phyloP scores from a whole-genome alignment of 805 yeast species.

The Spathaspora sp. region DNA sequence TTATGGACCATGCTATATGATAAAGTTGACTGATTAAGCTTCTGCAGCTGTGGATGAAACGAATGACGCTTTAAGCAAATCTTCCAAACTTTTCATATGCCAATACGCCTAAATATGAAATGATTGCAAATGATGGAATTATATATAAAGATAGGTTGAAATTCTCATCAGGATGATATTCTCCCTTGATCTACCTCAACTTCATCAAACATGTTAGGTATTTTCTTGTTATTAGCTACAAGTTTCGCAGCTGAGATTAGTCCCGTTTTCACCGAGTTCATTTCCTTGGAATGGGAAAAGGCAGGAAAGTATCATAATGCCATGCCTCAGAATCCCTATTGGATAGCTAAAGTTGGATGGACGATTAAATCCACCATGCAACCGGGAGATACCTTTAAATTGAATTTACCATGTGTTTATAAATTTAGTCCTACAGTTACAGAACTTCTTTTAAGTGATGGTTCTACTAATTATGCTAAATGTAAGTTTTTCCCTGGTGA shows the following conservation, averaged over 20 bases:
- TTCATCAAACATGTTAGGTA: background rate
- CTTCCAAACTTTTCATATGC: too few species aligned
- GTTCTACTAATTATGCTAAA: background rate
- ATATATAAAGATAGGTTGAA: too few species aligned
- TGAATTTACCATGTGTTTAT: slow-evolving; percentile 16
- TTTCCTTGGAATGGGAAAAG: background rate
- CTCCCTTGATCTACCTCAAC: background rate
- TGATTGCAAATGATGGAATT: too few species aligned
- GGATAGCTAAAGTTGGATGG: slow-evolving; percentile 14
- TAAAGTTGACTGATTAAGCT: too few species aligned
- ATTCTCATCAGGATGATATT: too few species aligned
- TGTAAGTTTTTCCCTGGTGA: background rate
- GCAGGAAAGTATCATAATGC: background rate
- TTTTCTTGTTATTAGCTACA: background rate
- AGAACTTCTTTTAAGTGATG: background rate
- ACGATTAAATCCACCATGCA: slow-evolving; percentile 7
- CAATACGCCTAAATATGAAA: too few species aligned
- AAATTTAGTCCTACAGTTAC: slow-evolving; percentile 9
- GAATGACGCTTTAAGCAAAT: too few species aligned
- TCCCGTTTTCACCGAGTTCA: slow-evolving; percentile 4
- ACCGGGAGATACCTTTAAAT: slow-evolving; percentile 16
- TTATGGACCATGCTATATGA: too few species aligned
- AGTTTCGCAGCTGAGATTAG: background rate
- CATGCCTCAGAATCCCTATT: slow-evolving; percentile 4
- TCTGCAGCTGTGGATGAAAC: too few species aligned